phyloP scores from a whole-genome alignment of 495 filamentous ascomycete genomes.

The Emericellopsis terricola region DNA sequence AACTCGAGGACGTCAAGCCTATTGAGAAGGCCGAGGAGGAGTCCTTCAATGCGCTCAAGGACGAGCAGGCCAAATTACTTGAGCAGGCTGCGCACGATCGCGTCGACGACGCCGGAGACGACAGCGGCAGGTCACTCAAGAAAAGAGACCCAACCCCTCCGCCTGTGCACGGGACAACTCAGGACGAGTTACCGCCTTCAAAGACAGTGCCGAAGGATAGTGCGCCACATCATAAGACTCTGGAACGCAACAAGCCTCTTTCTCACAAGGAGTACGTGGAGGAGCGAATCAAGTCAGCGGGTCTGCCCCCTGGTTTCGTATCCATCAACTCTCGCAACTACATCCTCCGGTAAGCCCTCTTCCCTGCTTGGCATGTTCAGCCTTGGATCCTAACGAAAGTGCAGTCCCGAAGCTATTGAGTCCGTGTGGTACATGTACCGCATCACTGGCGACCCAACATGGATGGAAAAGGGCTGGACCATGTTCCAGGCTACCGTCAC shows the following conservation, averaged over 20 bases:
- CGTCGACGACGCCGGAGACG: neutral
- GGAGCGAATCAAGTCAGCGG: conserved; percentile 37
- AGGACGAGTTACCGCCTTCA: conserved; percentile 4
- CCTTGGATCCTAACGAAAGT: neutral
- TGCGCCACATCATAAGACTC: conserved; percentile 3
- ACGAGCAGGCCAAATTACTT: no score
- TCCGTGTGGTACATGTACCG: conserved; percentile 94
- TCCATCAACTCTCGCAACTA: conserved; percentile 43
- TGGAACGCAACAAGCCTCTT: conserved; percentile 21
- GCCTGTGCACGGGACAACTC: no score
- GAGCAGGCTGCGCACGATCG: no score
- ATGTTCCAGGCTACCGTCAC: conserved; percentile 68
- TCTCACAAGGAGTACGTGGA: conserved; percentile 47
- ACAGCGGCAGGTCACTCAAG: conserved; percentile 1
- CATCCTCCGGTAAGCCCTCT: conserved; percentile 52
- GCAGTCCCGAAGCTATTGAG: conserved; percentile 81
- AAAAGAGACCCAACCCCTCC: conserved; percentile 2
- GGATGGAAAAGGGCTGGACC: conserved; percentile 76
- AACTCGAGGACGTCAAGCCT: neutral
- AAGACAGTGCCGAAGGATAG: neutral
- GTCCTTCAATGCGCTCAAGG: no score
- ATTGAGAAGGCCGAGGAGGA: no score
- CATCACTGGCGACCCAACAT: conserved; percentile 61
- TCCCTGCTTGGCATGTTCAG: no score
- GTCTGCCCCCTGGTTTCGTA: conserved; percentile 48